Percentiles rank a stretch among this genome's conserved stretches.
Conservation (phyloP, 2,329 filamentous ascomycete species). For the Penicillium decumbens region DNA sequence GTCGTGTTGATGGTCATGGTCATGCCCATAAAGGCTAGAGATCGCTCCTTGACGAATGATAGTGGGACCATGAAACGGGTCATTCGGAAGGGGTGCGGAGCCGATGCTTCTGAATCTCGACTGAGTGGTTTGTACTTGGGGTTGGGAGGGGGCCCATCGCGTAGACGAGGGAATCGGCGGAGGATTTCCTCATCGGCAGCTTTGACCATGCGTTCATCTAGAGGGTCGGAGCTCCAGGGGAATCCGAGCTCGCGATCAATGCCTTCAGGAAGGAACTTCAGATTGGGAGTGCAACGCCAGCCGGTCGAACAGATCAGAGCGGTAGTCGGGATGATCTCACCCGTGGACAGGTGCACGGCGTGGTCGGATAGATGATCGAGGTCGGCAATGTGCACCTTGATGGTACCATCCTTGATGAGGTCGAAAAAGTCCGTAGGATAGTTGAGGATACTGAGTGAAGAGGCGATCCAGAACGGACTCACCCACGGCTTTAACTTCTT, state of each 20-base stretch:
- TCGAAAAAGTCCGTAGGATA: slow-evolving; percentile 56
- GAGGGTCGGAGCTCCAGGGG: slow-evolving; percentile 35
- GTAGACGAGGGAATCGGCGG: slow-evolving; percentile 48
- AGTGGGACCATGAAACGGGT: slow-evolving; percentile 47
- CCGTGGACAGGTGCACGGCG: slow-evolving; percentile 48
- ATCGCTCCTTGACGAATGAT: slow-evolving; percentile 38
- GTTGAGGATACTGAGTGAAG: slow-evolving; percentile 57
- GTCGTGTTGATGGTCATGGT: slow-evolving; percentile 46
- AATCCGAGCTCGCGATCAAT: slow-evolving; percentile 47
- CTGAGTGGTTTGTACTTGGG: slow-evolving; percentile 28
- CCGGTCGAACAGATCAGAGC: slow-evolving; percentile 55
- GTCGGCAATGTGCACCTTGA: slow-evolving; percentile 54
- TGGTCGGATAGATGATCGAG: slow-evolving; percentile 47
- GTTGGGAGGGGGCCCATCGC: slow-evolving; percentile 37
- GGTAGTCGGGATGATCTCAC: slow-evolving; percentile 45
- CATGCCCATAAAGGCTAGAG: slow-evolving; percentile 49
- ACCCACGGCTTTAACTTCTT: slow-evolving; percentile 47
- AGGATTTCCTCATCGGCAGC: slow-evolving; percentile 51
- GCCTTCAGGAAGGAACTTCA: slow-evolving; percentile 47
- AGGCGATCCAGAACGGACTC: slow-evolving; percentile 51
- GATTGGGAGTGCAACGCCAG: slow-evolving; percentile 49
- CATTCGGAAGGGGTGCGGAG: slow-evolving; percentile 46
- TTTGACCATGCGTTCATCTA: slow-evolving; percentile 37
- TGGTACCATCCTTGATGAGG: slow-evolving; percentile 50
- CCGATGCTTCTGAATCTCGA: slow-evolving; percentile 34